These are phyloP conservation scores for Hypocreales sp. DNA, from an alignment of 2,329 filamentous ascomycete species.

Conservation along the genomic window DNA sequence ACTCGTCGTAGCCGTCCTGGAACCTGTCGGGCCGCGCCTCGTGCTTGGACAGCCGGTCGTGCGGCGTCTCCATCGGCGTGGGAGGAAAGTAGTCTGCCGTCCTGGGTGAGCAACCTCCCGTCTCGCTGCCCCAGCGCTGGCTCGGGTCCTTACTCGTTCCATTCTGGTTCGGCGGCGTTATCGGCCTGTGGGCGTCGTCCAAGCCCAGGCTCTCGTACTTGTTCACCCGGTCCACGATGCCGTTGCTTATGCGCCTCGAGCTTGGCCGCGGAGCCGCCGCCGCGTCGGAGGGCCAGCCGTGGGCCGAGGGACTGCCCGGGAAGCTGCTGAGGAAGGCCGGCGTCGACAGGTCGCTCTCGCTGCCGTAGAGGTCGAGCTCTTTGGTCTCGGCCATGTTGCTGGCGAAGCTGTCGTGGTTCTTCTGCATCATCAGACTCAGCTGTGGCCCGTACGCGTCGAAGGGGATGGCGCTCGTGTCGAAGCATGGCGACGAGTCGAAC, in stretches of 20 bases:
- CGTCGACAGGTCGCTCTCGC: constrained; percentile 29
- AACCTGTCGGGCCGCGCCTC: constrained; percentile 32
- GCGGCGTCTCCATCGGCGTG: constrained; percentile 52
- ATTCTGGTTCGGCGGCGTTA: constrained; percentile 47
- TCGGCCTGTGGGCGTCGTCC: constrained; percentile 32
- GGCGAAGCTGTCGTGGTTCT: constrained; percentile 27
- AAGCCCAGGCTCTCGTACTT: constrained; percentile 41
- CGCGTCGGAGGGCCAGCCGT: constrained; percentile 35
- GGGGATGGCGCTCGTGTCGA: constrained; percentile 25
- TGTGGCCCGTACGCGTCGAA: constrained; percentile 30
- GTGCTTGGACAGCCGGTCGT: constrained; percentile 27
- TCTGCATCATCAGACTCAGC: constrained; percentile 29
- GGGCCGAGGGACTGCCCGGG: constrained; percentile 27
- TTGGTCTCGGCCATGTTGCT: constrained; percentile 25
- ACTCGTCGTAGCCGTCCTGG: constrained; percentile 45
- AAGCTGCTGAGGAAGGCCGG: constrained; percentile 35
- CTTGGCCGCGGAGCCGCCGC: constrained; percentile 26
- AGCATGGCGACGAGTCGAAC: constrained; percentile 32
- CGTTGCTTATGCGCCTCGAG: constrained; percentile 39
- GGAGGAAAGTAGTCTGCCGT: constrained; percentile 44
- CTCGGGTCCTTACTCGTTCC: constrained; percentile 33
- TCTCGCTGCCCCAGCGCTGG: background rate
- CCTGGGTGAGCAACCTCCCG: constrained; percentile 2
- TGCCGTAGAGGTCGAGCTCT: constrained; percentile 34
- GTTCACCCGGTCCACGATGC: constrained; percentile 41